phyloP scores from a whole-genome alignment of 768 basidiomycete genomes.

The Calocera viscosa region DNA sequence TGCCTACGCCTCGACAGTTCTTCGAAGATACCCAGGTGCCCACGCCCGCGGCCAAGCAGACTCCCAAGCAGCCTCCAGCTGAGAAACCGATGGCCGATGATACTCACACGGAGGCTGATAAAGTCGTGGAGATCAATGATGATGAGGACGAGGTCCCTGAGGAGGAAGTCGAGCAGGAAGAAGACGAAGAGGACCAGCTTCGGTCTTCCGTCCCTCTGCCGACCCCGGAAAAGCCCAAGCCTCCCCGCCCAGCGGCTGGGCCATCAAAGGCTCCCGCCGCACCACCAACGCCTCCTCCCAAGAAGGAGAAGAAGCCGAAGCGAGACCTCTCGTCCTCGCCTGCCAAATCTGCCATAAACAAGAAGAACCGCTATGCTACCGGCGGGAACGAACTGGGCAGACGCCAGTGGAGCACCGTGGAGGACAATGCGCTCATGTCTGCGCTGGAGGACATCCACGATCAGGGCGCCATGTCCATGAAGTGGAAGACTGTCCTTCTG shows the following conservation, averaged over 20 bases:
- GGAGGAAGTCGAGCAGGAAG: neutral
- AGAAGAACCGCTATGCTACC: slow-evolving; percentile 2
- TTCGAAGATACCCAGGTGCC: neutral
- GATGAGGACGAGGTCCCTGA: slow-evolving; percentile 3
- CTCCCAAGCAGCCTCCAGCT: neutral
- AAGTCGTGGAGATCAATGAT: too few species aligned
- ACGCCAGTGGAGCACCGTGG: neutral
- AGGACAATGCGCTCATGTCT: neutral
- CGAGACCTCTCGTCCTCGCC: neutral
- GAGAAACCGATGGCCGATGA: neutral
- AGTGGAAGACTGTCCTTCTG: neutral
- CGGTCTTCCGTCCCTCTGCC: neutral
- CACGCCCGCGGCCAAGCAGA: neutral
- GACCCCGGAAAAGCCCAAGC: neutral
- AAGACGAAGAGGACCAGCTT: neutral
- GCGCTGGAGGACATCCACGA: neutral
- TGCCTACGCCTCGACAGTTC: neutral
- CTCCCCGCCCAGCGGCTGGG: neutral
- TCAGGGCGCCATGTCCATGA: neutral
- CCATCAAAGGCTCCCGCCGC: neutral
- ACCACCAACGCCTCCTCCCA: neutral
- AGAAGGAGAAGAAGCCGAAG: neutral
- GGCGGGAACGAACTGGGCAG: neutral
- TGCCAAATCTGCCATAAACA: neutral
- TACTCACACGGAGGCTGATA: neutral